These are phyloP conservation scores for Yamadazyma triangularis DNA, from an alignment of 1,139 yeast species.

Conservation along the genomic window DNA sequence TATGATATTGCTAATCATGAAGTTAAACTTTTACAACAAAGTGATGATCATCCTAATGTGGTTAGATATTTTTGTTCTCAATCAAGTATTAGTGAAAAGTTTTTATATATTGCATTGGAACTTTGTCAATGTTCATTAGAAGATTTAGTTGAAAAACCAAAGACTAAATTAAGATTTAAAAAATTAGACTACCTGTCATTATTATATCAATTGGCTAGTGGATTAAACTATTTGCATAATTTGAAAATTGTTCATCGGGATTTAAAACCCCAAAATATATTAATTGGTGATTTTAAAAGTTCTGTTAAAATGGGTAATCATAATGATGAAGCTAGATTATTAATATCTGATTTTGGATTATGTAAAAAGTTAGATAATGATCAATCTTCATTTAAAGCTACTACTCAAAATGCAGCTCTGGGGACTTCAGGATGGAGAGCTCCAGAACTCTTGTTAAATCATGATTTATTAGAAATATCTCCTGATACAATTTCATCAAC, in stretches of 20 bases:
- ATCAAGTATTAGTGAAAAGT: constrained; percentile 64
- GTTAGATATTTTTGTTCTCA: constrained; percentile 91
- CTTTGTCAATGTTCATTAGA: constrained; percentile 86
- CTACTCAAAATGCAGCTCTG: constrained; percentile 82
- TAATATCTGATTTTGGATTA: constrained; percentile 93
- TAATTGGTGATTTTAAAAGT: constrained; percentile 63
- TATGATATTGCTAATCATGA: constrained; percentile 96
- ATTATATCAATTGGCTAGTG: constrained; percentile 74
- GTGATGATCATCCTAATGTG: constrained; percentile 96
- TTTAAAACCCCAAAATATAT: constrained; percentile 90
- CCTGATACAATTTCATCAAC: constrained; percentile 36
- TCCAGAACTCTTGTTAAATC: constrained; percentile 69
- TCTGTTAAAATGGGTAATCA: constrained; percentile 3
- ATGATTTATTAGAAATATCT: constrained; percentile 37
- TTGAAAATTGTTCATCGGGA: constrained; percentile 94
- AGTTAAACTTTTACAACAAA: constrained; percentile 79
- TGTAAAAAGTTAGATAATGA: constrained; percentile 89
- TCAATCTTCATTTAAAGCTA: constrained; percentile 90
- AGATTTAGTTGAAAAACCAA: constrained; percentile 65
- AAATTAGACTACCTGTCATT: constrained; percentile 36
- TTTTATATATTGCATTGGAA: constrained; percentile 89
- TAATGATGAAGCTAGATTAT: constrained; percentile 44
- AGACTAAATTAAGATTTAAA: constrained; percentile 24
- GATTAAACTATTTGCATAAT: constrained; percentile 82
- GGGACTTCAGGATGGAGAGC: constrained; percentile 99